phyloP scores from a whole-genome alignment of 768 basidiomycete genomes.

The Suillus lakei region DNA sequence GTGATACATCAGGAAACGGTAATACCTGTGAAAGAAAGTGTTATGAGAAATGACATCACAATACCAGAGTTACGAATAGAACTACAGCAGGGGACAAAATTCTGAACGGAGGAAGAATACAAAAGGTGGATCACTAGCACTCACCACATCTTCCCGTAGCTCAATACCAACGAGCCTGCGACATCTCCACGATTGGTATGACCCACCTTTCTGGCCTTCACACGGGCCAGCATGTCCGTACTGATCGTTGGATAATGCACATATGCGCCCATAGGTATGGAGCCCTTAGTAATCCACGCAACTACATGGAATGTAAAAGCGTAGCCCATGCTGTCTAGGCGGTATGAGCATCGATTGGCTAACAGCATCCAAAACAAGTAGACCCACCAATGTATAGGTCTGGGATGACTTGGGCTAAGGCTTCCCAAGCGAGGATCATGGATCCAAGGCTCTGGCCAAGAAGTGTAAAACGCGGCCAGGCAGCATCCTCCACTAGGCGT shows the following conservation, averaged over 20 bases:
- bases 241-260: slow-evolving; percentile 98
- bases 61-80: neutral
- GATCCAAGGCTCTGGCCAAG: slow-evolving; percentile 91
- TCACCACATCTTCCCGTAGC: slow-evolving; percentile 66
- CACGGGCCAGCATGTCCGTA: slow-evolving; percentile 89
- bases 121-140: slow-evolving; percentile 23
- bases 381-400: slow-evolving; percentile 87
- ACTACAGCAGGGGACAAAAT: neutral
- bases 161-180: slow-evolving; percentile 56
- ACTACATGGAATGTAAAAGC: slow-evolving; percentile 91
- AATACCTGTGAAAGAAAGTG: slow-evolving; percentile 62
- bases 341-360: slow-evolving; percentile 13
- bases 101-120: neutral
- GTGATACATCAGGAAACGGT: slow-evolving; percentile 83
- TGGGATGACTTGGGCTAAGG: slow-evolving; percentile 76
- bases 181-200: slow-evolving; percentile 63
- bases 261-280: slow-evolving; percentile 84
- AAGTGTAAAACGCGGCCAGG: slow-evolving; percentile 92
- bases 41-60: slow-evolving; percentile 3
- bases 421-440: slow-evolving; percentile 83
- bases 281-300: slow-evolving; percentile 51
- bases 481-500: slow-evolving; percentile 73
- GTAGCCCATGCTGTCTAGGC: slow-evolving; percentile 94
- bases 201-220: slow-evolving; percentile 63
- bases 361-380: neutral